Base-by-base conservation (phyloP, 1,284 basidiomycete species). In the Pholiota adiposa region DNA sequence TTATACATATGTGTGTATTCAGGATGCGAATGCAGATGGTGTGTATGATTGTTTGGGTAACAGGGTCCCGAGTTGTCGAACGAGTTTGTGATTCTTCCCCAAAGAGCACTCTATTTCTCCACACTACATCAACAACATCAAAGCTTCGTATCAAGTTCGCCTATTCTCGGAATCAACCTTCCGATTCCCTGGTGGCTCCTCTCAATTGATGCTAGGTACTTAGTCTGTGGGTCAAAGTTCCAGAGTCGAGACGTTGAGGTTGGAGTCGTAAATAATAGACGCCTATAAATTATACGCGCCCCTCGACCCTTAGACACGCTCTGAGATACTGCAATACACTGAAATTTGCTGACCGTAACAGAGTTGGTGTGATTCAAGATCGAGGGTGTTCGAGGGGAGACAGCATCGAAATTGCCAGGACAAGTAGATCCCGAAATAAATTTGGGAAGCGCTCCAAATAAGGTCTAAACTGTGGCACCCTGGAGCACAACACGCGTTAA, bases 401-500 rank as follows among this genome's bases (percentile, higher is more conserved):
- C 18, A n/a, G 18, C 14, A 19, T 18, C n/a, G 2, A n/a, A 40
- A 18, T 40, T 40, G 19, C 5, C 38, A 40, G n/a, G 7, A 40
- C 12, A 12, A 43, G 19, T 19, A 21, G 7, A 43, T 4, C 8
- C n/a, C n/a, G n/a, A n/a, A n/a, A n/a, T 8, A 9, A 21, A 25
- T 49, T n/a, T 21, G 4, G 50, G 48, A 50, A 40, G 49, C 40
- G 38, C 38, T 43, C 23, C 21, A 18, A 38, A 12, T 11, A 25
- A 38, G 34, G 14, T 52, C 23, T 16, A 18, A 34, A 29, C 4
- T 9, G 29, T 50, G 48, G 48, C 29, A 34, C 29, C 33, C 34
- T 56, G 55, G 55, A 34, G 48, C 48, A 14, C 2, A 63, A 65
- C 65, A 68, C 56, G 64, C 63, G 63, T 60, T 60, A 57, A 54